Evolutionary conservation across 108 stramenopile species (phyloP), one percentile per base, ranked within the genome.

Genomic region (Cyclotella sp.): DNA sequence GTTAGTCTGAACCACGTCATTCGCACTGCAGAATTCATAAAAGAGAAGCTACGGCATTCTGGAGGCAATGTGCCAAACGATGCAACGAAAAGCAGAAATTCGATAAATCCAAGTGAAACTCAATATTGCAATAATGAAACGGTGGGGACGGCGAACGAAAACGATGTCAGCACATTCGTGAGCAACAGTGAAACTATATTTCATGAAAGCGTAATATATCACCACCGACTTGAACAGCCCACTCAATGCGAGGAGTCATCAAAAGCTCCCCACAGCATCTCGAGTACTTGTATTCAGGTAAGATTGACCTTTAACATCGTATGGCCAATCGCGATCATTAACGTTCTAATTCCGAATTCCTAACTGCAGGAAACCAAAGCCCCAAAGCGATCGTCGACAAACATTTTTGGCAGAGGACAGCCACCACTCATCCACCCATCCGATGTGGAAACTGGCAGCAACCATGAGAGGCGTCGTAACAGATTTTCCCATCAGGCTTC

Each of bases 11-110:
- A 63, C 43, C 70, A 72, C 49, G 41, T 78, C 55, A 71, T 72
- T 39, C 77, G 70, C 15, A 71, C 77, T 59, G 77, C 77, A 63
- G 77, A 78, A 72, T 72, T 70, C 14, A 78, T 78, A 22, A 78
- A 64, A 61, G 55, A 72, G 55, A 64, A 57, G 43, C 63, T 78
- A 45, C 1, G 63, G 24, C 62, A n/a, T 49, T 60, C 39, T 54
- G 47, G 64, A 63, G 44, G 34, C 22, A 53, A 62, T 0, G 11
- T 22, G 13, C 27, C 49, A 72, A 39, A 51, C 34, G 28, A 63
- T 53, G 51, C 26, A 57, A 34, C 34, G 34, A 34, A 34, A 34
- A 12, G 7, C 24, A 24, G 55, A 57, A 12, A 22, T 57, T 49
- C 47, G 55, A 57, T 21, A 8, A 3, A 21, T 22, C n/a, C 55